Conservation (phyloP, 73 alveolate genomes). For the Paramecium octaurelia region DNA sequence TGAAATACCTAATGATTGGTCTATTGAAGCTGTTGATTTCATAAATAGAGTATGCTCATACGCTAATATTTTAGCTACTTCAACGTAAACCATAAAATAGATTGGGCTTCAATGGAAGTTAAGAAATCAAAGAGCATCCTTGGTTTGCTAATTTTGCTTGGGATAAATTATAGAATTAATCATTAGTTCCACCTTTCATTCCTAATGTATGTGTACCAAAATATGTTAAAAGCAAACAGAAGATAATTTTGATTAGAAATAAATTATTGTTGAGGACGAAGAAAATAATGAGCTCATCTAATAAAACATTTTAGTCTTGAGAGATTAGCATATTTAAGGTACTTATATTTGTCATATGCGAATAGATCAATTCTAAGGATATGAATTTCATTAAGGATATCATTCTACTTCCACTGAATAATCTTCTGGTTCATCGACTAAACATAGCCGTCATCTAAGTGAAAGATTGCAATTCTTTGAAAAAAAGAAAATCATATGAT, state of each 20-base stretch:
- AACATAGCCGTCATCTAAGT: neutral
- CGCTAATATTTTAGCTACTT: slow-evolving; percentile 54
- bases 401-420: neutral
- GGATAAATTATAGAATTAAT: slow-evolving; percentile 82
- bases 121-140: slow-evolving; percentile 84
- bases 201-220: neutral
- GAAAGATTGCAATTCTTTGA: neutral
- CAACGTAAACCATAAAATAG: slow-evolving; percentile 87
- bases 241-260: slow-evolving; percentile 53
- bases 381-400: slow-evolving; percentile 7
- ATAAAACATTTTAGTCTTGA: neutral
- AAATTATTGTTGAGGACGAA: slow-evolving; percentile 57
- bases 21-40: slow-evolving; percentile 92
- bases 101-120: slow-evolving; percentile 86
- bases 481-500: neutral
- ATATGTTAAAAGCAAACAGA: neutral
- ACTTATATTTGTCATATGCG: neutral
- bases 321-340: slow-evolving; percentile 3
- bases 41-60: slow-evolving; percentile 70
- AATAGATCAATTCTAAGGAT: slow-evolving; percentile 40
- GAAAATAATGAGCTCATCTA: slow-evolving; percentile 45
- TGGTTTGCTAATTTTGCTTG: slow-evolving; percentile 86
- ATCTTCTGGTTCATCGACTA: neutral
- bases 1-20: slow-evolving; percentile 94
- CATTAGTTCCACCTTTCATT: slow-evolving; percentile 79